A percentile compares a stretch with the other conserved stretches of the same genome.
Conservation (phyloP, 352 stramenopile genomes). For the Phytophthora megakarya region DNA sequence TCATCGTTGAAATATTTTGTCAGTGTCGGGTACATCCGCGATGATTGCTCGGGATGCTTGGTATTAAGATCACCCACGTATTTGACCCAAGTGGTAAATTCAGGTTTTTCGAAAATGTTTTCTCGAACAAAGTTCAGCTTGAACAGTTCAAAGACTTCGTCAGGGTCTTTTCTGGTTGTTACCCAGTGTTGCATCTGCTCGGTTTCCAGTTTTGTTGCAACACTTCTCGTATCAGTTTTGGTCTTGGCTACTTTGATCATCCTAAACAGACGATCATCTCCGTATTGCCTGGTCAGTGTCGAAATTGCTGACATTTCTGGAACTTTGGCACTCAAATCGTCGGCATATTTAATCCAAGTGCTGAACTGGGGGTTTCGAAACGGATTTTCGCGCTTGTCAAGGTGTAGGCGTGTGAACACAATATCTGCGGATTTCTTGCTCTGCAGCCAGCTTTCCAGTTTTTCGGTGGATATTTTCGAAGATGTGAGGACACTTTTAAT, state of each 20-base stretch:
- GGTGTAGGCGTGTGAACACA: background rate
- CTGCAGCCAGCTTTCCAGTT: background rate
- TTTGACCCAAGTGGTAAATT: background rate
- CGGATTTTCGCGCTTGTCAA: background rate
- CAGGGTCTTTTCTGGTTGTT: background rate
- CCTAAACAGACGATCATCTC: background rate
- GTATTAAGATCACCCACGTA: background rate
- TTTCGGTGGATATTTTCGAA: background rate
- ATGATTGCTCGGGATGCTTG: background rate
- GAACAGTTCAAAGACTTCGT: constrained; percentile 2
- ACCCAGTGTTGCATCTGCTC: constrained; percentile 2
- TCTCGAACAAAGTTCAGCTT: background rate
- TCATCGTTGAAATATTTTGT: background rate
- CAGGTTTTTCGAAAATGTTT: background rate
- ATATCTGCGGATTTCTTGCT: background rate
- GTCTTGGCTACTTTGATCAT: constrained; percentile 1
- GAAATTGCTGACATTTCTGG: background rate
- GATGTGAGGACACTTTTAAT: too few relatives aligned
- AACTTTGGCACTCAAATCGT: background rate
- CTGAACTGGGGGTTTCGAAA: background rate
- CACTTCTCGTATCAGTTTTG: background rate
- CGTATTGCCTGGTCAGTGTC: background rate
- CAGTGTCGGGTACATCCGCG: background rate
- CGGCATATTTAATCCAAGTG: background rate
- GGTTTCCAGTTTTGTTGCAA: background rate